phyloP scores from a whole-genome alignment of 768 basidiomycete genomes.

The Boletus edulis region DNA sequence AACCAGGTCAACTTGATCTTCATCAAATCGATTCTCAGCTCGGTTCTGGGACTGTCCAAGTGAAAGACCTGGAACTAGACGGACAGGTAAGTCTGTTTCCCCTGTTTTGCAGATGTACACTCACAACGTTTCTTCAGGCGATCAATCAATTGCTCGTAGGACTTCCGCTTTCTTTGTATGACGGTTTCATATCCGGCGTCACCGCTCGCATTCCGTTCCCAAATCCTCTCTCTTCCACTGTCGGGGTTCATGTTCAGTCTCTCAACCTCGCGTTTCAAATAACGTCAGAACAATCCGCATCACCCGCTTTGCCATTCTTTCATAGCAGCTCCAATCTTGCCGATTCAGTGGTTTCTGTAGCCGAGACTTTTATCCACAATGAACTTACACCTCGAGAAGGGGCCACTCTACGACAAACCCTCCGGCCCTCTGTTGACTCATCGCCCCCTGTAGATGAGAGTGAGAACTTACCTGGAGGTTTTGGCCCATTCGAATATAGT shows the following conservation, averaged over 20 bases:
- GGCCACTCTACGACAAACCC: slow-evolving; percentile 64
- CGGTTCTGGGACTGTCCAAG: slow-evolving; percentile 85
- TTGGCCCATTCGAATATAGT: slow-evolving; percentile 50
- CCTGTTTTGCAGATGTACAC: slow-evolving; percentile 7
- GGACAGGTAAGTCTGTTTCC: slow-evolving; percentile 52
- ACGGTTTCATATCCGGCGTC: slow-evolving; percentile 72
- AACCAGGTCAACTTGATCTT: slow-evolving; percentile 85
- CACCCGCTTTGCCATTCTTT: slow-evolving; percentile 10
- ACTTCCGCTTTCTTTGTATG: slow-evolving; percentile 64
- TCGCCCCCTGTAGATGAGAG: slow-evolving; percentile 34
- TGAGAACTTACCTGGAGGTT: slow-evolving; percentile 61
- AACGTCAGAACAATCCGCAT: slow-evolving; percentile 19
- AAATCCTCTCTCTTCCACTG: slow-evolving; percentile 72
- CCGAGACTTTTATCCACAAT: slow-evolving; percentile 83
- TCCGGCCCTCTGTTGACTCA: slow-evolving; percentile 45
- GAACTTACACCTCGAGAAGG: slow-evolving; percentile 75
- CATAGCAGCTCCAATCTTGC: slow-evolving; percentile 47
- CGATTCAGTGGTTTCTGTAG: slow-evolving; percentile 79
- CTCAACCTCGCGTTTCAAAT: slow-evolving; percentile 67
- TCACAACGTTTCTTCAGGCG: slow-evolving; percentile 47
- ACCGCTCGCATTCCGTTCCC: slow-evolving; percentile 83
- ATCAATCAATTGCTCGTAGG: slow-evolving; percentile 68
- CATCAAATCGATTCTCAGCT: slow-evolving; percentile 90
- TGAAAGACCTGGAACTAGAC: slow-evolving; percentile 81
- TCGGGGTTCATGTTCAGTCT: slow-evolving; percentile 68